A percentile compares a stretch with the other conserved stretches of the same genome.
These are phyloP conservation scores for Heterobasidion annosum DNA, from an alignment of 1,284 basidiomycete genomes.

Conservation along the genomic window DNA sequence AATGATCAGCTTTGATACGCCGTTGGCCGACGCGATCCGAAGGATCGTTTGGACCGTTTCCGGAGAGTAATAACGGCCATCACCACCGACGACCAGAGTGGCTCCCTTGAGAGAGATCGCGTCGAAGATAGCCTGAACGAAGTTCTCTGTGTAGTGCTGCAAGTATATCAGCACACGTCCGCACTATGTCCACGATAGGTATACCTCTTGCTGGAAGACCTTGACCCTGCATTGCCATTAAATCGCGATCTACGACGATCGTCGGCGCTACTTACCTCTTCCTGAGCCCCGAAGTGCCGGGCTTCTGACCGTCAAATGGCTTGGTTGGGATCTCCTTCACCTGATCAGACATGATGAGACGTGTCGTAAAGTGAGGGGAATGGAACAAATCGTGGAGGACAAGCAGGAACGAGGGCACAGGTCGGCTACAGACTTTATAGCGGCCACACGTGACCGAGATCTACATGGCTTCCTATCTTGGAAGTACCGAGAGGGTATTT, in stretches of 20 bases:
- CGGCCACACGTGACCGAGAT: background rate
- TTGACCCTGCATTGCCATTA: slow-evolving; percentile 57
- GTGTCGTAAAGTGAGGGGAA: background rate
- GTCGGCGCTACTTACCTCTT: slow-evolving; percentile 55
- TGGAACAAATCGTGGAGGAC: background rate
- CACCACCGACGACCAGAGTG: slow-evolving; percentile 94
- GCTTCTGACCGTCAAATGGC: slow-evolving; percentile 86
- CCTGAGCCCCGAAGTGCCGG: slow-evolving; percentile 89
- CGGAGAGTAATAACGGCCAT: slow-evolving; percentile 90
- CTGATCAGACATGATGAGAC: slow-evolving; percentile 27
- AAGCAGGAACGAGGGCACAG: background rate
- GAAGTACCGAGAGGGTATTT: background rate
- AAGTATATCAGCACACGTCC: slow-evolving; percentile 7
- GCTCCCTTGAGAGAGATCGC: slow-evolving; percentile 78
- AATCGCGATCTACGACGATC: background rate
- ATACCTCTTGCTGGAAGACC: slow-evolving; percentile 84
- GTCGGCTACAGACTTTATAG: background rate
- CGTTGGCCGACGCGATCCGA: slow-evolving; percentile 87
- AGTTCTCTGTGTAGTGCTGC: slow-evolving; percentile 98
- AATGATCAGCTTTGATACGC: slow-evolving; percentile 82
- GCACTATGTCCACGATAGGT: slow-evolving; percentile 14
- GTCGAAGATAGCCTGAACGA: slow-evolving; percentile 90
- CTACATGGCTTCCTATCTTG: background rate
- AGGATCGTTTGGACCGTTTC: slow-evolving; percentile 90
- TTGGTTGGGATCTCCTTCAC: slow-evolving; percentile 63